Conservation (phyloP, 1,139 yeast genomes). For the Yamadazyma membranifaciens region DNA sequence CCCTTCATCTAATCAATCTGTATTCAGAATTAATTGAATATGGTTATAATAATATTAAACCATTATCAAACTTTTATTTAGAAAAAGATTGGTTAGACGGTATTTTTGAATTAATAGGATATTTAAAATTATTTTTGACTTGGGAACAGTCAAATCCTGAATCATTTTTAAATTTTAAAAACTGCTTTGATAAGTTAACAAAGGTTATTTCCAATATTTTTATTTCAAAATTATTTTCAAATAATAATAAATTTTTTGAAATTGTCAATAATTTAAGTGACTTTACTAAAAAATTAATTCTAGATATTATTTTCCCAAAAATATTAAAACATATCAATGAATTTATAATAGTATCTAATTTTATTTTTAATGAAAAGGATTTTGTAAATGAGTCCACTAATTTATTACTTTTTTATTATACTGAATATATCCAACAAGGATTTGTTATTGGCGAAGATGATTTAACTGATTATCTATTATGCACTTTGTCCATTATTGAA, state of each 20-base stretch:
- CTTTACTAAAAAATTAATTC: slow-evolving; percentile 28
- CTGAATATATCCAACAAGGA: slow-evolving; percentile 23
- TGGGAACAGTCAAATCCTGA: slow-evolving; percentile 23
- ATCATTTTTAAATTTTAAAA: slow-evolving; percentile 18
- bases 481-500: slow-evolving; percentile 36
- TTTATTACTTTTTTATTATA: slow-evolving; percentile 23
- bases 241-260: slow-evolving; percentile 21
- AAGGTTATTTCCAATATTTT: slow-evolving; percentile 30
- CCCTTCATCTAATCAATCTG: slow-evolving; percentile 34
- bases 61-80: slow-evolving; percentile 23
- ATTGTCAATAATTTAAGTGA: slow-evolving; percentile 23
- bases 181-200: slow-evolving; percentile 24
- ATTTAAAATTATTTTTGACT: slow-evolving; percentile 26
- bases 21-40: slow-evolving; percentile 29
- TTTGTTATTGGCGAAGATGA: slow-evolving; percentile 25
- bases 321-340: slow-evolving; percentile 38
- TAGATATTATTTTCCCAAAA: slow-evolving; percentile 37
- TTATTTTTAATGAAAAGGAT: slow-evolving; percentile 35
- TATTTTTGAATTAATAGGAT: slow-evolving; percentile 36
- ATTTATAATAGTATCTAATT: slow-evolving; percentile 32
- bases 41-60: slow-evolving; percentile 26
- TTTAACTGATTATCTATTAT: slow-evolving; percentile 26
- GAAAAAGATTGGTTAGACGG: slow-evolving; percentile 41
- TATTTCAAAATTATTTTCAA: slow-evolving; percentile 25
- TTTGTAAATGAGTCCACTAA: slow-evolving; percentile 28